These are phyloP conservation scores for Fagus crenata DNA, from an alignment of 306 rosid genomes.

Conservation along the genomic window DNA sequence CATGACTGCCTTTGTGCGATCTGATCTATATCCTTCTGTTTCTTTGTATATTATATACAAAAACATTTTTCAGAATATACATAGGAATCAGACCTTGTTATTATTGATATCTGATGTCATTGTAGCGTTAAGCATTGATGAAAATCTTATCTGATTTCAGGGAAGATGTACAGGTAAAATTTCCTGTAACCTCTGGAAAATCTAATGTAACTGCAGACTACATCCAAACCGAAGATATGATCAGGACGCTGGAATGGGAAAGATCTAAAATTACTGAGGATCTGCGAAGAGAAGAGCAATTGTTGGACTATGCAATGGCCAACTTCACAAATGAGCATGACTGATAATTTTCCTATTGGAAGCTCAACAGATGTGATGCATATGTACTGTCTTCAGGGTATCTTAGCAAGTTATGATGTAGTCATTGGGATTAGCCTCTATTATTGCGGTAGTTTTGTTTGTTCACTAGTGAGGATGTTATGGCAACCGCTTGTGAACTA, in stretches of 20 bases:
- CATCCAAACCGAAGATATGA: slow-evolving; percentile 47
- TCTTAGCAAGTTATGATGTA: neutral
- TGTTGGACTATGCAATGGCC: slow-evolving; percentile 46
- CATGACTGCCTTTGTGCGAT: neutral
- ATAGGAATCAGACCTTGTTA: neutral
- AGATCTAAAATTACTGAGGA: slow-evolving; percentile 46
- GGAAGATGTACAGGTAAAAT: slow-evolving; percentile 52
- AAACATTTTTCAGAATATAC: neutral
- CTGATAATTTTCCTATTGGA: neutral
- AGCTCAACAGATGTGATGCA: neutral
- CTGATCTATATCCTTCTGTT: neutral
- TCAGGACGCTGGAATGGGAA: slow-evolving; percentile 63
- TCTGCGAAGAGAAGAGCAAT: slow-evolving; percentile 55
- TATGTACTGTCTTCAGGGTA: neutral
- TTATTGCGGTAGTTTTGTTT: slow-evolving; percentile 7
- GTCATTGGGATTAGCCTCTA: slow-evolving; percentile 11
- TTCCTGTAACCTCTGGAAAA: slow-evolving; percentile 42
- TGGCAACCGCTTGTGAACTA: neutral
- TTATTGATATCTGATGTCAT: neutral
- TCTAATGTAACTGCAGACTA: slow-evolving; percentile 38
- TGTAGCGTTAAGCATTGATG: slow-evolving; percentile 22
- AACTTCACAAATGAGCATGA: slow-evolving; percentile 26
- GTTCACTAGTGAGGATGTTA: neutral
- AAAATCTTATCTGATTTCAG: slow-evolving; percentile 31
- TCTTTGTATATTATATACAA: neutral